Percentiles rank a stretch among this genome's conserved stretches.
Conservation (phyloP, 2,329 filamentous ascomycete species). For the Exophiala phaeomuriformis region DNA sequence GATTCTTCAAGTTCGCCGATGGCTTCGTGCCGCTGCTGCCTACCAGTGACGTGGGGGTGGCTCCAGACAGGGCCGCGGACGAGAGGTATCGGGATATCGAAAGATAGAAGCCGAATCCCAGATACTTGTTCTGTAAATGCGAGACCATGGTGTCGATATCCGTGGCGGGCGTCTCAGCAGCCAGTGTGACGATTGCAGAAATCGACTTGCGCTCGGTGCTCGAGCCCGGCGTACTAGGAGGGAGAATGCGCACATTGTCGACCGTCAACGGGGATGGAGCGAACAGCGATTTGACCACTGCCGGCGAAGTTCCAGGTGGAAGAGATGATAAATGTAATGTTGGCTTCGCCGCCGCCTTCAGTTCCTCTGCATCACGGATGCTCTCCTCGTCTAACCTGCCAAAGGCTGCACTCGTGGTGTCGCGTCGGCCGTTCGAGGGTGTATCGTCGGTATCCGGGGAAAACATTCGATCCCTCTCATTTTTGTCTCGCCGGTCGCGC, state of each 20-base stretch:
- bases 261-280: constrained; percentile 53
- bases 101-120: constrained; percentile 77
- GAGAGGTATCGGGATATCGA: constrained; percentile 75
- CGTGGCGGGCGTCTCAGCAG: constrained; percentile 70
- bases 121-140: constrained; percentile 70
- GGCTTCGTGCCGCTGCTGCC: constrained; percentile 37
- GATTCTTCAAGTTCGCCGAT: constrained; percentile 38
- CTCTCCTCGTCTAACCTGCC: constrained; percentile 10
- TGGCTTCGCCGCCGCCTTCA: constrained; percentile 47
- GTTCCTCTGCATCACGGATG: constrained; percentile 29
- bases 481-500: constrained; percentile 31
- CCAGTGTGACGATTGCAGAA: constrained; percentile 72
- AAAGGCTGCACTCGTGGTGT: background rate
- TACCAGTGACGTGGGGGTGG: constrained; percentile 37
- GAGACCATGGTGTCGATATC: constrained; percentile 78
- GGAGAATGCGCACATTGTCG: constrained; percentile 65
- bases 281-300: constrained; percentile 42
- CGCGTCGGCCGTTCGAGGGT: constrained; percentile 2
- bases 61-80: constrained; percentile 57
- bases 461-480: constrained; percentile 14
- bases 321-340: constrained; percentile 49
- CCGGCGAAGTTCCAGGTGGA: constrained; percentile 46
- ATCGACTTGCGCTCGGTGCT: constrained; percentile 60
- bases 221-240: constrained; percentile 41
- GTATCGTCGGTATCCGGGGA: constrained; percentile 11